These are phyloP conservation scores for Cenococcum geophilum DNA, from an alignment of 495 filamentous ascomycete genomes.

Conservation along the genomic window DNA sequence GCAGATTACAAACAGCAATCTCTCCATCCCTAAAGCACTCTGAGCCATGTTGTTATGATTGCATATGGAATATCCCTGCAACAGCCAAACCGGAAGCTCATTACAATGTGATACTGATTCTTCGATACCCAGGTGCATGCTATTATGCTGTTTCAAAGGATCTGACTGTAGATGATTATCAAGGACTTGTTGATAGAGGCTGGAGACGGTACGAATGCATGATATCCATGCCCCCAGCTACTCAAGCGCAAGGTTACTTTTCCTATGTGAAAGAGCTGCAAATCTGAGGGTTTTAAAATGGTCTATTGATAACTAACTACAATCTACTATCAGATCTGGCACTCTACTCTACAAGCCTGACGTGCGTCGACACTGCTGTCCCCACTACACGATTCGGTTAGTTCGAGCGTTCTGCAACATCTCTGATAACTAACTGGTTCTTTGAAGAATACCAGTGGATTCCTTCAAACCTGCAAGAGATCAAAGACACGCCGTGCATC, in stretches of 20 bases:
- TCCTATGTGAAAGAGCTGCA: background rate
- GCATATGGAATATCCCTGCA: background rate
- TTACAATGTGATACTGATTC: background rate
- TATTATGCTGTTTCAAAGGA: constrained; percentile 70
- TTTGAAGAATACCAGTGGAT: constrained; percentile 57
- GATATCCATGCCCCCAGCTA: background rate
- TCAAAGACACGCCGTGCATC: constrained; percentile 81
- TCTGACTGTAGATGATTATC: constrained; percentile 69
- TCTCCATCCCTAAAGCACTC: background rate
- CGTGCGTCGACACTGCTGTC: constrained; percentile 74
- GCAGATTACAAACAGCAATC: background rate
- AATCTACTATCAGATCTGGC: constrained; percentile 47
- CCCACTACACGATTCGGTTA: constrained; percentile 87
- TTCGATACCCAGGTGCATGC: constrained; percentile 57
- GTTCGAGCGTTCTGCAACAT: background rate
- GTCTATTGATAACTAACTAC: background rate
- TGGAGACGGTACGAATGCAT: constrained; percentile 66
- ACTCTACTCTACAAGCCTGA: constrained; percentile 92
- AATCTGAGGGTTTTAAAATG: constrained; percentile 25
- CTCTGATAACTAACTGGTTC: constrained; percentile 14
- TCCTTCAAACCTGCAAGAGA: constrained; percentile 67
- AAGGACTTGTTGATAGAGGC: constrained; percentile 73
- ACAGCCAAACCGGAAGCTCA: background rate
- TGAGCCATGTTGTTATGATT: background rate
- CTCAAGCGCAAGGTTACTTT: background rate